These are phyloP conservation scores for Ballota nigra DNA, from an alignment of 257 asterid genomes.

Conservation along the genomic window DNA sequence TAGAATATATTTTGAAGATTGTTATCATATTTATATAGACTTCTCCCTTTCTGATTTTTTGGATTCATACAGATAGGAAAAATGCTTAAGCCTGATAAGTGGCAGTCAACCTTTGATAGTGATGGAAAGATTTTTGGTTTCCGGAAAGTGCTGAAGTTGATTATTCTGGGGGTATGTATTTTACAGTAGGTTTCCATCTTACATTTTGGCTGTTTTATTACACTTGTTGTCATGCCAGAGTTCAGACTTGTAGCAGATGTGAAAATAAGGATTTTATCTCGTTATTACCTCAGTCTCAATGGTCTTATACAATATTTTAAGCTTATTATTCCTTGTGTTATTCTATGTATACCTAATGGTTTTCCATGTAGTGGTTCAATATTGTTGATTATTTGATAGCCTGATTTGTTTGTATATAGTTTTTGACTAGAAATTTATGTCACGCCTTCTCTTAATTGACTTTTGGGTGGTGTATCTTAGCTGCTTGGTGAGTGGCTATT, in stretches of 20 bases:
- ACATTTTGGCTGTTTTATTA: constrained; percentile 6
- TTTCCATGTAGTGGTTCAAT: background rate
- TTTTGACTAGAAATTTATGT: constrained; percentile 3
- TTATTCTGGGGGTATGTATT: constrained; percentile 79
- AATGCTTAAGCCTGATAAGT: constrained; percentile 97
- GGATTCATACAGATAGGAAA: constrained; percentile 60
- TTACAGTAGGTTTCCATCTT: constrained; percentile 10
- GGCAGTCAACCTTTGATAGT: constrained; percentile 85
- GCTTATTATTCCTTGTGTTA: background rate
- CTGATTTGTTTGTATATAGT: background rate
- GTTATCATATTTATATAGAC: constrained; percentile 2
- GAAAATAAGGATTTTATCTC: background rate
- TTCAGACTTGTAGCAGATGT: background rate
- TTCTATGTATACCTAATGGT: constrained; percentile 1
- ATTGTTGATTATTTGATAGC: background rate
- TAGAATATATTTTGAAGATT: constrained; percentile 6
- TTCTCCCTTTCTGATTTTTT: constrained; percentile 21
- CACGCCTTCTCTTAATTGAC: background rate
- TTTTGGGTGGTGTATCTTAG: background rate
- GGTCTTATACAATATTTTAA: constrained; percentile 5
- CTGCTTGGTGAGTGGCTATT: too few species aligned
- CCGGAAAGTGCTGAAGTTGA: constrained; percentile 76
- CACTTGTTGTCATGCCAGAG: constrained; percentile 13
- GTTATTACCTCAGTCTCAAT: constrained; percentile 1
- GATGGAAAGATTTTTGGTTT: constrained; percentile 92